Evolutionary conservation across 768 basidiomycete species (phyloP).

Genomic region (Chlorophyllum brunneum): DNA sequence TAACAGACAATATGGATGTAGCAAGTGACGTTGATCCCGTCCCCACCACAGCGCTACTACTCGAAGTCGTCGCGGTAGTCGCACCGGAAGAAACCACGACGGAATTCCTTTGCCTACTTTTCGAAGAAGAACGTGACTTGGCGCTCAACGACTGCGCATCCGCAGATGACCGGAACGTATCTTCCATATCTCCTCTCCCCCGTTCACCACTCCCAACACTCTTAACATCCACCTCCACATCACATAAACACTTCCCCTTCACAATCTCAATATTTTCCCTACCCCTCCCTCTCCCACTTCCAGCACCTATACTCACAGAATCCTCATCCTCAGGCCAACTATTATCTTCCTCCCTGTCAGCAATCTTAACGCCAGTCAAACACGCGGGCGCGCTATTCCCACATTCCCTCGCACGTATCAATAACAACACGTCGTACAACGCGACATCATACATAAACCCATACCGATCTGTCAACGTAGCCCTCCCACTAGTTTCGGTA

Average conservation of each 20-base stretch:
- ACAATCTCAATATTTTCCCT: conserved; percentile 41
- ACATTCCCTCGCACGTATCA: conserved; percentile 70
- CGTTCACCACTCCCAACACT: conserved; percentile 15
- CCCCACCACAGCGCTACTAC: conserved; percentile 54
- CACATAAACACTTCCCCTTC: conserved; percentile 42
- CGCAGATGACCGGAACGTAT: not conserved
- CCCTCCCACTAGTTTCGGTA: conserved; percentile 43
- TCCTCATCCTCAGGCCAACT: conserved; percentile 71
- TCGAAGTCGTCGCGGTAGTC: conserved; percentile 24
- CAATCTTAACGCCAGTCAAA: conserved; percentile 83
- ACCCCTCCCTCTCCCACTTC: conserved; percentile 9
- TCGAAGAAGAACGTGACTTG: conserved; percentile 50
- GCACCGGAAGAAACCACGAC: conserved; percentile 22
- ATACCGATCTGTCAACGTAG: conserved; percentile 78
- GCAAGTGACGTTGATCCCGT: conserved; percentile 29
- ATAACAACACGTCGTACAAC: conserved; percentile 73
- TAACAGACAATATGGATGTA: conserved; percentile 56
- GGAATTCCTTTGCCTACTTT: conserved; percentile 44
- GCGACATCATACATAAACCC: conserved; percentile 90
- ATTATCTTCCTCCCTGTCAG: conserved; percentile 77
- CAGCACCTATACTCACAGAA: conserved; percentile 23
- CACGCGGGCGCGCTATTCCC: conserved; percentile 78
- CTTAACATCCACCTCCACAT: conserved; percentile 27
- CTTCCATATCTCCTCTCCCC: not conserved
- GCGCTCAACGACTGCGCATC: conserved; percentile 26